Base-by-base conservation (phyloP, 2,329 filamentous ascomycete genomes). In the Botrytis byssoidea region DNA sequence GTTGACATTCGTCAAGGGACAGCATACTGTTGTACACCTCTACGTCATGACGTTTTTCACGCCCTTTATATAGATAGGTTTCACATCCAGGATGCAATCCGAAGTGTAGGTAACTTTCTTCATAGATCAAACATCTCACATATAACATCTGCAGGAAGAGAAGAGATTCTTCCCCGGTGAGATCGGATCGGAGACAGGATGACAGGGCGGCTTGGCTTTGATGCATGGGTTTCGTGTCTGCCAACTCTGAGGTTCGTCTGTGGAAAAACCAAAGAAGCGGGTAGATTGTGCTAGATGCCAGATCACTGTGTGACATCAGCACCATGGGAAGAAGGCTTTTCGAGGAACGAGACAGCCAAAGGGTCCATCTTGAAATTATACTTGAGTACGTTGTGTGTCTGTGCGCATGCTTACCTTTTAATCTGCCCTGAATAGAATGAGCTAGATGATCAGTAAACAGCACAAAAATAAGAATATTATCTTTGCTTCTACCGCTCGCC, bases 21-120 rank as follows among this genome's bases (percentile, higher is more conserved):
- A 48, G 35, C 32, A 18, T 44, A 2, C 22, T 51, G n/a, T 40
- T 48, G 25, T 40, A 68, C 35, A 68, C 7, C 20, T 29, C 35
- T 55, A 51, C 46, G 65, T 68, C 46, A 68, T 55, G 46, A 68
- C 46, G 65, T 55, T 68, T 55, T 55, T 29, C 46, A 37, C 46
- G 16, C n/a, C 37, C 25, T 25, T 16, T 29, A 29, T 22, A 22
- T 14, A 42, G 16, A 32, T 29, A 55, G 16, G 46, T 55, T 67
- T 29, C 65, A 40, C 22, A 32, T 12, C 32, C 12, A 37, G 25
- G 35, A 40, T 12, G 14, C 6, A 16, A 29, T 55, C 14, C n/a
- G 51, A 14, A 32, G 7, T 57, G 51, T 18, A 20, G 20, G n/a
- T 22, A 65, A 5, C 9, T 25, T n/a, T 48, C 29, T 48, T 10